Conservation (phyloP, 2,329 filamentous ascomycete genomes). For the Ophiosphaerella korrae region DNA sequence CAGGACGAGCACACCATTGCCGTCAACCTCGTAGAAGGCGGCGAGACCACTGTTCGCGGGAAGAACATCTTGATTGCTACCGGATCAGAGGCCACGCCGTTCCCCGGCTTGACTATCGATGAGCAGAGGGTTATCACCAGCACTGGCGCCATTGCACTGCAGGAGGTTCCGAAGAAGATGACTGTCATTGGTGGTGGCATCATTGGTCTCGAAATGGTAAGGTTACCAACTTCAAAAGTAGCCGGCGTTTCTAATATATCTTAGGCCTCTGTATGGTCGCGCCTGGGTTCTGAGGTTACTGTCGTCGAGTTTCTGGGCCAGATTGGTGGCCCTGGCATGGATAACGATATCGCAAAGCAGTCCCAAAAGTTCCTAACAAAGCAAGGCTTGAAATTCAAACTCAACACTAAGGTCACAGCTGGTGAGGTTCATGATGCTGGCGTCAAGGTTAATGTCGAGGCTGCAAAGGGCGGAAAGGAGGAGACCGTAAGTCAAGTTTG, state of each 20-base stretch:
- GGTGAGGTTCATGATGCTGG: conserved; percentile 80
- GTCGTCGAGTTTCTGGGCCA: conserved; percentile 96
- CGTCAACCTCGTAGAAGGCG: conserved; percentile 87
- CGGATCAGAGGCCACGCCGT: conserved; percentile 91
- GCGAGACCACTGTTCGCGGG: conserved; percentile 81
- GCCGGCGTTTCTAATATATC: conserved; percentile 19
- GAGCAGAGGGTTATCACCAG: conserved; percentile 97
- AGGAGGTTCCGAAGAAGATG: conserved; percentile 94
- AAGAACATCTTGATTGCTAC: conserved; percentile 99
- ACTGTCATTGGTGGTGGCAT: conserved; percentile 97
- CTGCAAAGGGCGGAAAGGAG: conserved; percentile 93
- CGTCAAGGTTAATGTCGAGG: conserved; percentile 83
- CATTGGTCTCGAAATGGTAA: conserved; percentile 95
- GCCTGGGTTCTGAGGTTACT: conserved; percentile 90
- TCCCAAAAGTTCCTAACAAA: conserved; percentile 92
- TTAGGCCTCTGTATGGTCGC: conserved; percentile 88
- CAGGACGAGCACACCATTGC: conserved; percentile 88
- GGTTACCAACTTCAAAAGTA: conserved; percentile 11
- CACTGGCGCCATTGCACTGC: conserved; percentile 88
- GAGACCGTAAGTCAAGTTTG: conserved; percentile 70
- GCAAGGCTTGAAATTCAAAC: conserved; percentile 98
- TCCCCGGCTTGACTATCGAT: conserved; percentile 93
- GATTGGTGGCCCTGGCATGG: conserved; percentile 98
- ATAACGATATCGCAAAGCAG: conserved; percentile 87
- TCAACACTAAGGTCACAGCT: conserved; percentile 89